A percentile compares a stretch with the other conserved stretches of the same genome.
Evolutionary conservation across 169 alveolate genomes (phyloP).

Genomic region (Fabrea salina): DNA sequence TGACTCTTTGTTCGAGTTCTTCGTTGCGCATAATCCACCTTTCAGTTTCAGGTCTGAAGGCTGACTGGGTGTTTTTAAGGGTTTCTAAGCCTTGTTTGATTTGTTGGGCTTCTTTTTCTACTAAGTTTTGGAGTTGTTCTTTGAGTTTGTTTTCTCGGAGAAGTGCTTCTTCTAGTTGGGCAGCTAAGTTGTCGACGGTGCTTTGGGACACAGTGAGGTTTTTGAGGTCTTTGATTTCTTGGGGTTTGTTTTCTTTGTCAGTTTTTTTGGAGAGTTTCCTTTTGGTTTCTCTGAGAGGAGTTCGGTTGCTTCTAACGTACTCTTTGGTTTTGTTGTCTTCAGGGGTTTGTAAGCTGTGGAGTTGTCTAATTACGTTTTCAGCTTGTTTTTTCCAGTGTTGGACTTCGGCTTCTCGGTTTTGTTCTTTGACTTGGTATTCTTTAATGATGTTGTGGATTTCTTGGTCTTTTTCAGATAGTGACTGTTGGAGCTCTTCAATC

Average conservation of each 20-base stretch:
- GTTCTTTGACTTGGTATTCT: background rate
- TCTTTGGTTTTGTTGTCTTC: background rate
- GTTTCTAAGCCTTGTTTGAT: background rate
- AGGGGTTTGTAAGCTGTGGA: background rate
- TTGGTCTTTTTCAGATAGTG: background rate
- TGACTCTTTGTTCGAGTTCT: slow-evolving; percentile 20
- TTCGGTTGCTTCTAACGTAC: background rate
- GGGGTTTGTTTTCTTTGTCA: background rate
- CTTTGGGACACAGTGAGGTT: background rate
- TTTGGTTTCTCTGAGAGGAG: background rate
- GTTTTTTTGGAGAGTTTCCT: background rate
- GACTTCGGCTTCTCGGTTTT: background rate
- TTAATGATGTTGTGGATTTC: background rate
- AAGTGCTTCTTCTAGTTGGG: slow-evolving; percentile 11
- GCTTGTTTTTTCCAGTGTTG: slow-evolving; percentile 32
- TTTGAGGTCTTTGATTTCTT: background rate
- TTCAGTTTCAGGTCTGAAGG: slow-evolving; percentile 23
- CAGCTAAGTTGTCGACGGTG: background rate
- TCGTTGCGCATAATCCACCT: slow-evolving; percentile 36
- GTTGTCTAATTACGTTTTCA: slow-evolving; percentile 17
- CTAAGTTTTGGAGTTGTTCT: background rate
- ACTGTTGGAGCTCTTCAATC: slow-evolving; percentile 4
- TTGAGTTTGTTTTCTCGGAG: slow-evolving; percentile 21
- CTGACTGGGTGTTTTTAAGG: background rate
- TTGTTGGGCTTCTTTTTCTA: background rate